Evolutionary conservation across 352 stramenopile species (phyloP).

Genomic region (Pythium folliculosum): DNA sequence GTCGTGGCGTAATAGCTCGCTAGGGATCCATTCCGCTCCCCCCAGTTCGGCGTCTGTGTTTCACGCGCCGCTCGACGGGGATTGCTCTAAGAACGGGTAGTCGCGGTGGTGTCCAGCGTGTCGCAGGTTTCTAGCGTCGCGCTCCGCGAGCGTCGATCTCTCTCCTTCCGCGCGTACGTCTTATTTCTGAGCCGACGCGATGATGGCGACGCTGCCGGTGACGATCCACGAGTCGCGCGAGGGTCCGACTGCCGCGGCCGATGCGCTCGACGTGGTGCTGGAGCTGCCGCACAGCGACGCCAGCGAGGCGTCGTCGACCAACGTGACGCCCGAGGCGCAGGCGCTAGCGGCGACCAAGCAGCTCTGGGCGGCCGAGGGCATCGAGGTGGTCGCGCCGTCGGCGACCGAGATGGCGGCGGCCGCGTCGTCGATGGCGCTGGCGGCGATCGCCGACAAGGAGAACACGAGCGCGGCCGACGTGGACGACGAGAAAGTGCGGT

Average conservation of each 20-base stretch:
- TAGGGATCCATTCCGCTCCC: no score
- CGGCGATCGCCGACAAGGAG: conserved; percentile 19
- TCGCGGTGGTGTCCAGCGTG: background rate
- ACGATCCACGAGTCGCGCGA: background rate
- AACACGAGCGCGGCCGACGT: background rate
- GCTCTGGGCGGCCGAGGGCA: conserved; percentile 30
- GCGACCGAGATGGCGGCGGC: background rate
- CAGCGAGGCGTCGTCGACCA: conserved; percentile 18
- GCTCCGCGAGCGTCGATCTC: background rate
- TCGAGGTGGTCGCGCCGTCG: conserved; percentile 21
- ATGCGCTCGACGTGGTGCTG: conserved; percentile 6
- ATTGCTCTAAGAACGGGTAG: no score
- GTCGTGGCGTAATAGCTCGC: background rate
- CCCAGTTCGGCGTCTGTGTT: background rate
- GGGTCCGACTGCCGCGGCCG: background rate
- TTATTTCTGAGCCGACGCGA: background rate
- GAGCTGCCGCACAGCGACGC: conserved; percentile 14
- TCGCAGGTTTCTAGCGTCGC: background rate
- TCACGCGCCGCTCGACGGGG: no score
- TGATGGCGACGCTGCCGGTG: conserved; percentile 14
- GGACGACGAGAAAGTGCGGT: conserved; percentile 26
- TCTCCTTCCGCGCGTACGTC: conserved; percentile 4
- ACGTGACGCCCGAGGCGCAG: conserved; percentile 17
- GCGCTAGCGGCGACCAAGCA: conserved; percentile 22
- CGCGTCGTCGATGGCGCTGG: conserved; percentile 15